Evolutionary conservation across 495 filamentous ascomycete genomes (phyloP).

Genomic region (Penicillium coffeae): DNA sequence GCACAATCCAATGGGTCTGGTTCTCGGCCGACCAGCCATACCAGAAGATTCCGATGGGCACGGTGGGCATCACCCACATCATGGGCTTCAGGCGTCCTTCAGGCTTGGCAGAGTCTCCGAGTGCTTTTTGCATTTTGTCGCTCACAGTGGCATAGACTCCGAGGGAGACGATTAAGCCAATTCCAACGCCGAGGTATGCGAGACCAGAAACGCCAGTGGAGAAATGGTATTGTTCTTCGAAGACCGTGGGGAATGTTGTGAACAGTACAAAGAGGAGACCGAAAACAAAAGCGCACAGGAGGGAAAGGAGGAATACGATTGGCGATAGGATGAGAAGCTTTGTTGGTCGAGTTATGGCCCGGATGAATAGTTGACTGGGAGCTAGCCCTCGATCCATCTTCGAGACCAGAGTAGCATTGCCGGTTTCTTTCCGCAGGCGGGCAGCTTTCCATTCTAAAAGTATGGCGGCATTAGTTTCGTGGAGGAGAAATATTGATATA

Average conservation of each 20-base stretch:
- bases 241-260: constrained; percentile 38
- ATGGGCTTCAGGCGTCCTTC: constrained; percentile 31
- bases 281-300: constrained; percentile 33
- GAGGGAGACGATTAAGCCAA: constrained; percentile 23
- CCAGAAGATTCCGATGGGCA: constrained; percentile 29
- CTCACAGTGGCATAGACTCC: constrained; percentile 21
- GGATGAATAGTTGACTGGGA: constrained; percentile 35
- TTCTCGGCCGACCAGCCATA: constrained; percentile 38
- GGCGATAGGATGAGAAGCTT: constrained; percentile 38
- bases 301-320: constrained; percentile 29
- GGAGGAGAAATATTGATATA: constrained; percentile 48
- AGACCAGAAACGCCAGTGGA: constrained; percentile 25
- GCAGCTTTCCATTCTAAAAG: constrained; percentile 65
- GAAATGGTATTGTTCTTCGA: constrained; percentile 30
- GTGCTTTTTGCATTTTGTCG: constrained; percentile 9
- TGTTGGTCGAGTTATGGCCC: constrained; percentile 16
- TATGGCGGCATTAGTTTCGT: constrained; percentile 70
- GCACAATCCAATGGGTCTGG: constrained; percentile 33
- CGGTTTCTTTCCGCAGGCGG: constrained; percentile 46
- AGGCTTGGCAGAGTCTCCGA: constrained; percentile 10
- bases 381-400: constrained; percentile 51
- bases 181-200: constrained; percentile 33
- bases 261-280: constrained; percentile 38
- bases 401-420: constrained; percentile 48
- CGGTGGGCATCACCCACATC: constrained; percentile 20